Base-by-base conservation (phyloP, 2,329 filamentous ascomycete genomes). In the Tetracladium maxilliforme region DNA sequence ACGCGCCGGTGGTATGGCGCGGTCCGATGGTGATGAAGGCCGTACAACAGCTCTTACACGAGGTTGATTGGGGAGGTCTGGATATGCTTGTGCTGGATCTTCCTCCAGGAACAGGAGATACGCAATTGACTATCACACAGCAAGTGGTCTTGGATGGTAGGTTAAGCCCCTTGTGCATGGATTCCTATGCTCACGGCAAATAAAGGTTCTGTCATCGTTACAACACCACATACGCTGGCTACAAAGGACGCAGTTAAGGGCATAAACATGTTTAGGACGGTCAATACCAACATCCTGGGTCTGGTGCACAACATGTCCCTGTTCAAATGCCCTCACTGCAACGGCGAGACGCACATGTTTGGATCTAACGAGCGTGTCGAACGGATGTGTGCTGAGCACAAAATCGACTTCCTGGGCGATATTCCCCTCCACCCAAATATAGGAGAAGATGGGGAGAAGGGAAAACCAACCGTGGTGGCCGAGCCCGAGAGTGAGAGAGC, bases 21-120 rank as follows among this genome's bases (percentile, higher is more conserved):
- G 90, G 90, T 0, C 66, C 93, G 3, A 94, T 98, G 86, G 81
- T 95, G 10, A 92, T 92, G 64, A 98, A 95, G 45, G 90, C 90
- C 0, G 64, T 98, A 35, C 86, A 94, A 38, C 90, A 98, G 45
- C 70, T 98, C 5, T 66, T 98, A 6, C 87, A 94, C 47, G 83
- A 93, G 38, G 90, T 98, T 1, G 79, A 90, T 26, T 98, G 90
- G 90, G 82, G 77, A 10, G 75, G 74, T 9, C 58, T 98, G 4
- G 90, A 98, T 45, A 56, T 95, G 3, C 61, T 98, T 1, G 77
- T 98, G 4, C 58, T 98, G 3, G 90, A 98, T 47, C 54, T 98
- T 24, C 90, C 90, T 0, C 90, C 90, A 0, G 90, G 90, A 4
- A 98, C 90, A 0, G 90, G 90, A 14, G 90, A 98, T 43, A 87